phyloP scores from a whole-genome alignment of 2,329 filamentous ascomycete species.

The Shiraia bambusicola region DNA sequence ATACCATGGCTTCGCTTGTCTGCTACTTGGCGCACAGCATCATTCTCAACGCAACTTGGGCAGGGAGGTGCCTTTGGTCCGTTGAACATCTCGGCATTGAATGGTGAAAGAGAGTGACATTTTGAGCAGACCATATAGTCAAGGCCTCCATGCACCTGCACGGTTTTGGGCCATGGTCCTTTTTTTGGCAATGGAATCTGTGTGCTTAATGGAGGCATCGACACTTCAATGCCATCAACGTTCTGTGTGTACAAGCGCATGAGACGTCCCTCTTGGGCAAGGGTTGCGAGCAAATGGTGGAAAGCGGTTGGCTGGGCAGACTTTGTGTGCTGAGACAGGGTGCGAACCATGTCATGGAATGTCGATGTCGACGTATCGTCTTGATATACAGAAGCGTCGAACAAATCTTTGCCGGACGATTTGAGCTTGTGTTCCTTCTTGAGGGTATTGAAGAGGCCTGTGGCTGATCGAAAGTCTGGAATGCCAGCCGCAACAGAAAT shows the following conservation, averaged over 20 bases:
- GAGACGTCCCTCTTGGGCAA: constrained; percentile 83
- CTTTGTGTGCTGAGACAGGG: constrained; percentile 76
- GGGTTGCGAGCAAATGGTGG: constrained; percentile 87
- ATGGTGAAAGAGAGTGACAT: constrained; percentile 73
- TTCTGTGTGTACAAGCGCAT: constrained; percentile 95
- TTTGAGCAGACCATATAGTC: constrained; percentile 98
- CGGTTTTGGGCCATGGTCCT: constrained; percentile 87
- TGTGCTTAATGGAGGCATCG: constrained; percentile 76
- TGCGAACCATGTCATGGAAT: constrained; percentile 95
- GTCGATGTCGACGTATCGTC: constrained; percentile 83
- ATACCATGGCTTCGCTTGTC: constrained; percentile 93
- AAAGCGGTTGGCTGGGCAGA: constrained; percentile 81
- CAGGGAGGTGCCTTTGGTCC: constrained; percentile 84
- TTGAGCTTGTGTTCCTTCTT: constrained; percentile 88
- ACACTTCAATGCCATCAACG: constrained; percentile 91
- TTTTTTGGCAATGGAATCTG: constrained; percentile 78
- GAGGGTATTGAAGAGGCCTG: constrained; percentile 83
- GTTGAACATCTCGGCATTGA: constrained; percentile 77
- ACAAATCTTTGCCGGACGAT: constrained; percentile 89
- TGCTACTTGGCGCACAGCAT: constrained; percentile 73
- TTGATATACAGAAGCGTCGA: constrained; percentile 96
- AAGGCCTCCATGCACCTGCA: constrained; percentile 91
- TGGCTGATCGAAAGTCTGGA: constrained; percentile 91
- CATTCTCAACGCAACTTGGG: constrained; percentile 69
- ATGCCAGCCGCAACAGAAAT: constrained; percentile 97